Base-by-base conservation (phyloP, 2,329 filamentous ascomycete species). In the Penicillium sclerotigenum region DNA sequence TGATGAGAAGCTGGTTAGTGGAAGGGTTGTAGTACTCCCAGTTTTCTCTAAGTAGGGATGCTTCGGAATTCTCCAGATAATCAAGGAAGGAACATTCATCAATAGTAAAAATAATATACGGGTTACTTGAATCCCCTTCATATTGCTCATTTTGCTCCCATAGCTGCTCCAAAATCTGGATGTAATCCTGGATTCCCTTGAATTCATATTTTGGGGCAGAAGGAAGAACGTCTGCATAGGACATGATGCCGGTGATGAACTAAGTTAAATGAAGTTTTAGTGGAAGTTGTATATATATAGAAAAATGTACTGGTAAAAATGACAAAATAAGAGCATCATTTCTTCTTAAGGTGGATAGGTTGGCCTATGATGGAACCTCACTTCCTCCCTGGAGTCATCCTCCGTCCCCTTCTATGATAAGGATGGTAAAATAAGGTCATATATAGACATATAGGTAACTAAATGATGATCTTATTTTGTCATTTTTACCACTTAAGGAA, bases 331-430 rank as follows among this genome's bases (percentile, higher is more conserved):
- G 14, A 33, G 31, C 31, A 14, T 33, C 31, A 33, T 33, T n/a
- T n/a, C n/a, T n/a, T n/a, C n/a, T n/a, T n/a, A n/a, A n/a, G n/a
- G n/a, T n/a, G n/a, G n/a, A n/a, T n/a, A n/a, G n/a, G n/a, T n/a
- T n/a, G n/a, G n/a, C n/a, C n/a, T 10, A 22, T 38, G 13, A 58
- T 58, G 56, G 18, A 24, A 47, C 16, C 11, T 41, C 49, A 43
- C 33, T 37, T 42, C 29, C 38, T 34, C 34, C n/a, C n/a, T n/a
- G n/a, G n/a, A n/a, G n/a, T n/a, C n/a, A n/a, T n/a, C n/a, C n/a
- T n/a, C n/a, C n/a, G n/a, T n/a, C n/a, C n/a, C n/a, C n/a, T n/a
- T n/a, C n/a, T n/a, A n/a, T n/a, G n/a, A n/a, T n/a, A n/a, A n/a
- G n/a, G n/a, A n/a, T n/a, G n/a, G n/a, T n/a, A n/a, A n/a, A n/a